Conservation (phyloP, 1,284 basidiomycete genomes). For the Singerocomus inundabilis region DNA sequence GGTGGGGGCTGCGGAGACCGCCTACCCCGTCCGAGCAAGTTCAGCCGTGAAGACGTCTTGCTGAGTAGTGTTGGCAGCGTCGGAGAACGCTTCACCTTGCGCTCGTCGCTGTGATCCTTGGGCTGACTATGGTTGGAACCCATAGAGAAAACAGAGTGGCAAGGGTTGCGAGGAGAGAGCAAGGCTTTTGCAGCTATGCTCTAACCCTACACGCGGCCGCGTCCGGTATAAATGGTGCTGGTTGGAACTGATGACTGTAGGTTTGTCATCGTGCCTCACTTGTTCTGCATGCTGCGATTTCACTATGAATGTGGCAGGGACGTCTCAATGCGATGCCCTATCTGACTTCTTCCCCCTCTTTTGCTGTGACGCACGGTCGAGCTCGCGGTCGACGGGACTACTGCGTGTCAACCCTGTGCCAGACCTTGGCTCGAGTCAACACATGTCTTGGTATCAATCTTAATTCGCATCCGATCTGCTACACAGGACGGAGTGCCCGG, state of each 20-base stretch:
- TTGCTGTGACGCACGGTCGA: slow-evolving; percentile 15
- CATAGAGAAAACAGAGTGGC: slow-evolving; percentile 15
- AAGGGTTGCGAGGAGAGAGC: not conserved
- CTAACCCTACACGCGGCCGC: slow-evolving; percentile 15
- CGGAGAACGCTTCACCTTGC: slow-evolving; percentile 25
- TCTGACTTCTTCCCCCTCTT: slow-evolving; percentile 9
- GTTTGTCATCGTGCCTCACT: slow-evolving; percentile 28
- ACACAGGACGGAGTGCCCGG: slow-evolving; percentile 3
- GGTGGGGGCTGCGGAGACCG: slow-evolving; percentile 32
- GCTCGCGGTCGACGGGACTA: slow-evolving; percentile 2
- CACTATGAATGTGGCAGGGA: slow-evolving; percentile 13
- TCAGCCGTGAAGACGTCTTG: slow-evolving; percentile 30
- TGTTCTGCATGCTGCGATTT: slow-evolving; percentile 28
- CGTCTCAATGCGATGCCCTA: slow-evolving; percentile 19
- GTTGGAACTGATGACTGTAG: slow-evolving; percentile 5
- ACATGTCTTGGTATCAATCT: slow-evolving; percentile 6
- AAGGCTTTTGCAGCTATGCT: slow-evolving; percentile 1
- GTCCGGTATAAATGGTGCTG: slow-evolving; percentile 28
- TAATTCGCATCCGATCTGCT: slow-evolving; percentile 1
- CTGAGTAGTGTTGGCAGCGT: slow-evolving; percentile 26
- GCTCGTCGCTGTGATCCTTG: slow-evolving; percentile 22
- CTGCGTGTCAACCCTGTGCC: not conserved
- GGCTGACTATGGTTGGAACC: slow-evolving; percentile 29
- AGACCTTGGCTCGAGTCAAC: not conserved
- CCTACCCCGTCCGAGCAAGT: slow-evolving; percentile 28